Evolutionary conservation across 1,284 basidiomycete species (phyloP), one percentile per base, ranked within the genome.

Genomic region (Cutaneotrichosporon mucoides): DNA sequence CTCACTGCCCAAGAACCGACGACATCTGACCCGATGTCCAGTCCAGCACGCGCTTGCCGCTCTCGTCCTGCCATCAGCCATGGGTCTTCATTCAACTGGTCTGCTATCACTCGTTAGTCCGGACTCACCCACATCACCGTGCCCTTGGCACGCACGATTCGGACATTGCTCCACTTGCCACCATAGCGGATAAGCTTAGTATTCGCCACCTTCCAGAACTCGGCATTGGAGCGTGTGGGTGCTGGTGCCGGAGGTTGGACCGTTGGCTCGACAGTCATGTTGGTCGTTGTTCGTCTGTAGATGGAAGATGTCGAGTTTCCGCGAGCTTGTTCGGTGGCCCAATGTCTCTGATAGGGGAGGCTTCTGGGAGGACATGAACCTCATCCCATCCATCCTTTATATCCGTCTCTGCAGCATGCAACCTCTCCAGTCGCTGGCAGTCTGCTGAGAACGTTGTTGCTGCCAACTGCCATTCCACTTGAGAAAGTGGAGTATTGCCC

Each of bases 1-100:
- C 55, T 54, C 46, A 65, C 60, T 72, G 65, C 11, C 73, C 73
- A 1, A 73, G 63, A 42, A 72, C 46, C 10, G 64, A 65, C 9
- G 61, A 65, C 72, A 73, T 71, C 57, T 72, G 70, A 8, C 69
- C 72, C 13, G 62, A 67, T 3, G 73, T 75, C 54, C 63, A 75
- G 62, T 75, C 73, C 38, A 75, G 62, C 53, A 75, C 71, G 41
- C 65, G 59, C 11, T 62, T 61, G 11, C 68, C 72, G 16, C 65
- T 59, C 36, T 60, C 57, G 57, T 75, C 72, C 63, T 71, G 53
- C 11, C 3, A 36, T 54, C 43, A 59, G 58, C 33, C 24, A 24
- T 24, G 24, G 24, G 24, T 24, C 24, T 24, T 24, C 24, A 24
- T 24, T 9, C 24, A 24, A 24, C 24, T 24, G 24, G 24, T 7